Evolutionary conservation across 352 stramenopile species (phyloP).

Genomic region (Phytophthora colocasiae): DNA sequence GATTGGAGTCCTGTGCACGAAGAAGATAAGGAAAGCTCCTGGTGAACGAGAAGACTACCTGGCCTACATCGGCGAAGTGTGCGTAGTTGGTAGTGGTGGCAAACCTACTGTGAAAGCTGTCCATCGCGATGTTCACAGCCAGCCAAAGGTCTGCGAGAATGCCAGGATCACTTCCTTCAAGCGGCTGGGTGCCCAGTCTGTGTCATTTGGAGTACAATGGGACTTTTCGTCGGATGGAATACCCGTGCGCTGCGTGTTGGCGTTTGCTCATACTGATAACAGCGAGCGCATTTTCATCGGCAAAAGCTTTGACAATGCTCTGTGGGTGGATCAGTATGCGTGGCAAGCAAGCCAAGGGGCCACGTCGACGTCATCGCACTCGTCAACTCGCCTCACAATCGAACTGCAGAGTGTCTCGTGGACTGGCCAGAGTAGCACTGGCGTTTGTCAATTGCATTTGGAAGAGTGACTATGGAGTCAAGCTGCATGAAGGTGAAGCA

Average conservation of each 20-base stretch:
- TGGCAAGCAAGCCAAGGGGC: conserved; percentile 16
- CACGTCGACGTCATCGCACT: conserved; percentile 28
- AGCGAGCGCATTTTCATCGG: conserved; percentile 35
- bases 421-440: conserved; percentile 29
- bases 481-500: not conserved
- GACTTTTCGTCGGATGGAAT: conserved; percentile 23
- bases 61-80: conserved; percentile 45
- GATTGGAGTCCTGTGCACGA: conserved; percentile 47
- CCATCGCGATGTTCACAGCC: conserved; percentile 26
- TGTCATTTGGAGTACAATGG: conserved; percentile 46
- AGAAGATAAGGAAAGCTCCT: conserved; percentile 27
- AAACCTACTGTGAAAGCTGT: conserved; percentile 21
- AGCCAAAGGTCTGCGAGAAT: conserved; percentile 26
- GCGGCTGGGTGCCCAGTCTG: conserved; percentile 19
- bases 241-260: conserved; percentile 41
- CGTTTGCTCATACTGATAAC: conserved; percentile 25
- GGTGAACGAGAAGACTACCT: conserved; percentile 35
- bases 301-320: conserved; percentile 36
- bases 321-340: conserved; percentile 23
- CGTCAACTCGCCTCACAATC: conserved; percentile 30
- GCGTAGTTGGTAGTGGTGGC: conserved; percentile 31
- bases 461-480: conserved; percentile 6
- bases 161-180: conserved; percentile 27
- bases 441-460: conserved; percentile 30
- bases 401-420: conserved; percentile 42